Base-by-base conservation (phyloP, 2,329 filamentous ascomycete genomes). In the Hansfordia pulvinata region DNA sequence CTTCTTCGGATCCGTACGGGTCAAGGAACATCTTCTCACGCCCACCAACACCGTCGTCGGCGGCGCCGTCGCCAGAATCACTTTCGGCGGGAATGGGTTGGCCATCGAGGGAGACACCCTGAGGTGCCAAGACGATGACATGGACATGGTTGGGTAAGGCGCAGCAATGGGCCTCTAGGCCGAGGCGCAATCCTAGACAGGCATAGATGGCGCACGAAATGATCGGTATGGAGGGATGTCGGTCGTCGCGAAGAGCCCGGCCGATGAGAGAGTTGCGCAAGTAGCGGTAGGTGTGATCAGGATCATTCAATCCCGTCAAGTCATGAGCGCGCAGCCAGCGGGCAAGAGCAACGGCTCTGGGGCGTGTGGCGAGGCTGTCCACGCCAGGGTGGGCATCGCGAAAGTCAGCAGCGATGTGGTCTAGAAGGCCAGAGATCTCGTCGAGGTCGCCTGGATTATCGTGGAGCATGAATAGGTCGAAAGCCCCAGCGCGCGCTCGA, bases 171-270 rank as follows among this genome's bases (percentile, higher is more conserved):
- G 86, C 83, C 38, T 77, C 66, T 24, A 98, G 52, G 2, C 78
- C 80, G 9, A 94, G 47, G 19, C 79, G 67, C 29, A 69, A 64
- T 1, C 84, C 86, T 10, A 96, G 50, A 30, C 74, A 76, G 43
- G 80, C 90, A 52, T 78, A 98, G 35, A 96, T 93, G 32, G 77
- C 78, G 29, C 78, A 78, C 2, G 84, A 90, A 34, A 94, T 78
- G 26, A 94, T 64, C 2, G 88, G 90, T 7, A 94, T 62, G 2
- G 85, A 88, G 16, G 81, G 75, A 42, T 93, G 84, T 0, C 68
- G 64, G 6, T 68, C 55, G 26, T 80, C 74, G 19, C 71, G 74
- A 22, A 96, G 59, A 4, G 81, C 83, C 34, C 92, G 63, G 8
- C 84, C 84, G 30, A 98, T 74, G 40, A 93, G 81, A 40, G 82